These are phyloP conservation scores for Mangifera indica DNA, from an alignment of 345 rosid genomes.

Conservation along the genomic window DNA sequence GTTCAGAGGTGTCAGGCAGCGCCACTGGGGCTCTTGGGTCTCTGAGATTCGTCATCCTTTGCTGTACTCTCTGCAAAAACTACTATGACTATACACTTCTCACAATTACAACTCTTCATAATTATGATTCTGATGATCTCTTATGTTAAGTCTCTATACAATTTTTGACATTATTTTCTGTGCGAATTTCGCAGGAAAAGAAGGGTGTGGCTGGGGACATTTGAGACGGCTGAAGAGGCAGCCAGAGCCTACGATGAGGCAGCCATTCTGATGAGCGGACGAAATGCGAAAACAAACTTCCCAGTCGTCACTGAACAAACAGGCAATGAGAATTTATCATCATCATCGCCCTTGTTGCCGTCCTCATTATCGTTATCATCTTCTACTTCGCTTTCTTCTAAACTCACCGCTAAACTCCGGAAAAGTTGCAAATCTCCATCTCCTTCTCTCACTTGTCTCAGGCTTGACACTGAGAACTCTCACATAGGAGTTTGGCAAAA, in stretches of 20 bases:
- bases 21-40: slow-evolving; percentile 94
- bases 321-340: slow-evolving; percentile 16
- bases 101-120: background rate
- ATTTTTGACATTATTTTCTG: no score
- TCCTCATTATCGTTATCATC: slow-evolving; percentile 7
- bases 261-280: slow-evolving; percentile 68
- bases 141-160: no score
- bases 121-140: background rate
- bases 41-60: slow-evolving; percentile 88
- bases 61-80: slow-evolving; percentile 32
- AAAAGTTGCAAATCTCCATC: slow-evolving; percentile 63
- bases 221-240: slow-evolving; percentile 72
- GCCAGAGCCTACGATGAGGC: slow-evolving; percentile 80
- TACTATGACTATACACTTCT: background rate
- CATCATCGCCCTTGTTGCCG: background rate
- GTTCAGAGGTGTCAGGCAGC: slow-evolving; percentile 92
- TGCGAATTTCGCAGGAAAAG: slow-evolving; percentile 43
- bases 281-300: slow-evolving; percentile 72
- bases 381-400: slow-evolving; percentile 41
- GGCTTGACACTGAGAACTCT: slow-evolving; percentile 71
- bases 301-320: slow-evolving; percentile 31
- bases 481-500: slow-evolving; percentile 87
- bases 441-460: slow-evolving; percentile 70
- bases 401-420: slow-evolving; percentile 56
- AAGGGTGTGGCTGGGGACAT: slow-evolving; percentile 85